Conservation (phyloP, 345 rosid genomes). For the Syzygium aromaticum region DNA sequence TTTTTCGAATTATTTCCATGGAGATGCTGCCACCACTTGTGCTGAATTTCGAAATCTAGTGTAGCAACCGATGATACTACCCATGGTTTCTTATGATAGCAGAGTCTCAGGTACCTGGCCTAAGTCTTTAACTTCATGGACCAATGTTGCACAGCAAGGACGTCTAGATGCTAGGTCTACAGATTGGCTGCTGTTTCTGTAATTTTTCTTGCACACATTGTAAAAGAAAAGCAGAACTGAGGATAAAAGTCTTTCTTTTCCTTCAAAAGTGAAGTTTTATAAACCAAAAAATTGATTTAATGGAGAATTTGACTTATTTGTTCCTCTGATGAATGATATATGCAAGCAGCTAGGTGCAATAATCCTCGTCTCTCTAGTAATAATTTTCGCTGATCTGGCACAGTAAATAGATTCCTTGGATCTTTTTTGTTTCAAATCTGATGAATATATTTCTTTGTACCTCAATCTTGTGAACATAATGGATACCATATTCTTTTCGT, state of each 20-base stretch:
- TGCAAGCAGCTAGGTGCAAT: neutral
- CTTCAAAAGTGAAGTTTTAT: neutral
- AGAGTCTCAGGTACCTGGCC: constrained; percentile 66
- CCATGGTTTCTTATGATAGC: constrained; percentile 96
- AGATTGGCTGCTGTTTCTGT: too few species aligned
- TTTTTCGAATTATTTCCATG: constrained; percentile 6
- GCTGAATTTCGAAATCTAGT: too few species aligned
- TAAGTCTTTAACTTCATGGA: neutral
- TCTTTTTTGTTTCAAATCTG: neutral
- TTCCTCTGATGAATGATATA: neutral
- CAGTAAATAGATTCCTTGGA: neutral
- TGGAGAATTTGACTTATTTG: neutral
- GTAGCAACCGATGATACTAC: constrained; percentile 89
- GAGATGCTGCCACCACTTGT: constrained; percentile 44
- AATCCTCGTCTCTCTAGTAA: neutral
- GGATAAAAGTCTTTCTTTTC: neutral
- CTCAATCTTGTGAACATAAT: neutral
- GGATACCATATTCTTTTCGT: neutral
- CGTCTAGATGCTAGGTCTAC: neutral
- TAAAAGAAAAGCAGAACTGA: neutral
- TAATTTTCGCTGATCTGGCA: neutral
- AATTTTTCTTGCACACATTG: neutral
- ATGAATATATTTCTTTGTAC: neutral
- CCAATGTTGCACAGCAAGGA: neutral
- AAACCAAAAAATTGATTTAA: neutral